Conservation (phyloP, 768 basidiomycete genomes). For the Macrolepiota albuminosa region DNA sequence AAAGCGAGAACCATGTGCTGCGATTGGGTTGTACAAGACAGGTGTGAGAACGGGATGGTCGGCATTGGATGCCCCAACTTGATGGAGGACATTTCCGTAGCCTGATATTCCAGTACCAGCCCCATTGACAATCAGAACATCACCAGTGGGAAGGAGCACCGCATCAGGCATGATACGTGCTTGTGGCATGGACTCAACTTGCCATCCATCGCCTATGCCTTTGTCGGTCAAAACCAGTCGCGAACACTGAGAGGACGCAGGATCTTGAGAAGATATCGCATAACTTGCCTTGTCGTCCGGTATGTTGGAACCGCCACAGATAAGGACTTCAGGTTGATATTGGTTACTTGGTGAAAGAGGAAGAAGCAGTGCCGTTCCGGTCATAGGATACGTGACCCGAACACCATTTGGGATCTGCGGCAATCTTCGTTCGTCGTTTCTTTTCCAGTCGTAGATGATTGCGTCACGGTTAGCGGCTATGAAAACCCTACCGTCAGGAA, state of each 20-base stretch:
- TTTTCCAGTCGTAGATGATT: conserved; percentile 74
- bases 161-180: conserved; percentile 76
- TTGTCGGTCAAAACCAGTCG: conserved; percentile 60
- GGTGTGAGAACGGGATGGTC: conserved; percentile 66
- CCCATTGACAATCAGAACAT: conserved; percentile 73
- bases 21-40: conserved; percentile 62
- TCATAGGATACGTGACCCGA: conserved; percentile 81
- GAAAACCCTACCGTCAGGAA: conserved; percentile 69
- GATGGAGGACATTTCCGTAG: conserved; percentile 67
- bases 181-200: conserved; percentile 69
- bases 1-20: conserved; percentile 54
- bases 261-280: conserved; percentile 65
- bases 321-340: conserved; percentile 64
- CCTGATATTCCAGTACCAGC: conserved; percentile 70
- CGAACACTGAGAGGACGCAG: conserved; percentile 70
- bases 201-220: conserved; percentile 68
- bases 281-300: conserved; percentile 56
- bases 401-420: conserved; percentile 73
- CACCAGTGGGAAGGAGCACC: conserved; percentile 75
- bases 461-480: conserved; percentile 76
- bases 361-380: conserved; percentile 69
- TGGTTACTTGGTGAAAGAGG: conserved; percentile 59
- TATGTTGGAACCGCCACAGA: conserved; percentile 74
- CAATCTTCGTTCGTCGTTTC: conserved; percentile 54
- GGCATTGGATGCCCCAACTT: conserved; percentile 75